Percentiles rank a stretch among this genome's conserved stretches.
Conservation (phyloP, 2,329 filamentous ascomycete species). For the Colletotrichum echinochloae region DNA sequence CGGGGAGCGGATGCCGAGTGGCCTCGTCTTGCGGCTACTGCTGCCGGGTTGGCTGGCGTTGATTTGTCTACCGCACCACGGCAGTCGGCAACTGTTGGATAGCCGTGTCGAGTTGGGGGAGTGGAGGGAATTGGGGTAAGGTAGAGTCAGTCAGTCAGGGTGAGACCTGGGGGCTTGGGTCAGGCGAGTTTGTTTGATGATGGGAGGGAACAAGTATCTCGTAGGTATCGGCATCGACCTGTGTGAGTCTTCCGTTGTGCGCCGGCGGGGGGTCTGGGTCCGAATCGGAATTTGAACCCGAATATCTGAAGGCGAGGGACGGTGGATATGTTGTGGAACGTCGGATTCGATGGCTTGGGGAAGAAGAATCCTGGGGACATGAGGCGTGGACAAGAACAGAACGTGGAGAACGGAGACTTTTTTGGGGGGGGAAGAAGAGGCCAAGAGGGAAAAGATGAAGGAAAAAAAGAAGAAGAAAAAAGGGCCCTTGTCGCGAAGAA, state of each 20-base stretch:
- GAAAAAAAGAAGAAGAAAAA: background rate
- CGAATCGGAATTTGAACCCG: no score
- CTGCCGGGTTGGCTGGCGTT: background rate
- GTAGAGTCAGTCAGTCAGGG: background rate
- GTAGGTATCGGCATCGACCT: background rate
- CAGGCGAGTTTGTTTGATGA: background rate
- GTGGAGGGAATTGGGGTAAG: background rate
- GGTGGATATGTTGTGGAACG: conserved; percentile 25
- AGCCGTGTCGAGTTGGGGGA: background rate
- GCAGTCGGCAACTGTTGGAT: conserved; percentile 7
- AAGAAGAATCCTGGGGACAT: conserved; percentile 4
- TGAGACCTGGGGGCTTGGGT: background rate
- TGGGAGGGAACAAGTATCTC: background rate
- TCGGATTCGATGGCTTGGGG: conserved; percentile 17
- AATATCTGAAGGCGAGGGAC: background rate
- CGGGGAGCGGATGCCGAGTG: background rate
- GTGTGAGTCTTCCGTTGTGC: background rate
- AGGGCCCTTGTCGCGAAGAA: background rate
- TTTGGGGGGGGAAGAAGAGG: background rate
- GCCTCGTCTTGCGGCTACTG: background rate
- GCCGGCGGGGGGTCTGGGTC: background rate
- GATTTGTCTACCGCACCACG: background rate
- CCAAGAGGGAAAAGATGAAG: background rate
- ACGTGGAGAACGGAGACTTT: conserved; percentile 32
- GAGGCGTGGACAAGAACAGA: conserved; percentile 1